These are phyloP conservation scores for Deuterostichococcus epilithicus DNA, from an alignment of 139 green algal species.

Conservation along the genomic window DNA sequence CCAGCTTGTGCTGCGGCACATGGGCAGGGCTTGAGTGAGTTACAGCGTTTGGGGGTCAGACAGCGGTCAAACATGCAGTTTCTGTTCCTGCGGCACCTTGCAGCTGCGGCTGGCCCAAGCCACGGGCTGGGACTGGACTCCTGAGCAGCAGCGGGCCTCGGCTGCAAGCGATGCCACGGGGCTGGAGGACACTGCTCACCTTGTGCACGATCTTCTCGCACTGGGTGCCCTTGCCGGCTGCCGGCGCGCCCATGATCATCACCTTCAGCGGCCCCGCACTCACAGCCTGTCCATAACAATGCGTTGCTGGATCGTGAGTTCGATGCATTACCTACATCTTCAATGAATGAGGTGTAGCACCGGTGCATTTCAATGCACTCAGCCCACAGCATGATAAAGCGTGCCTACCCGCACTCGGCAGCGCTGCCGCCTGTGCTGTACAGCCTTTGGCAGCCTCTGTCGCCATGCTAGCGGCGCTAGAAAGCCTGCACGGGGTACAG, in stretches of 20 bases:
- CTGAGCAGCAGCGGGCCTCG: no score
- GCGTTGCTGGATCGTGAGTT: no score
- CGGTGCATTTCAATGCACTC: no score
- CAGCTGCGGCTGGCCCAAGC: no score
- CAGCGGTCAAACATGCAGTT: constrained; percentile 16
- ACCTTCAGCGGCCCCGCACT: constrained; percentile 55
- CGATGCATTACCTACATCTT: no score
- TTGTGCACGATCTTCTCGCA: constrained; percentile 86
- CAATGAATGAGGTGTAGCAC: no score
- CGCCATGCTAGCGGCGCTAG: not conserved
- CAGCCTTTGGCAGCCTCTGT: not conserved
- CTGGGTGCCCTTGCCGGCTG: constrained; percentile 97
- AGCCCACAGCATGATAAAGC: no score
- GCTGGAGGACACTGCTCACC: constrained; percentile 39
- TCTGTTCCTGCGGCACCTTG: no score
- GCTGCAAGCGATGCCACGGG: no score
- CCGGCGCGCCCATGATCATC: constrained; percentile 94
- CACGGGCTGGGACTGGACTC: no score
- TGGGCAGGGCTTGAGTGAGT: not conserved
- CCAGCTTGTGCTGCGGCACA: constrained; percentile 37
- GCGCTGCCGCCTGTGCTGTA: not conserved
- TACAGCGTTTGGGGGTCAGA: no score
- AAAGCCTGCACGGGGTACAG: not conserved
- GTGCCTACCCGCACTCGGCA: not conserved
- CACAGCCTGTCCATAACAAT: no score